Conservation (phyloP, 345 rosid genomes). For the Microcos paniculata region DNA sequence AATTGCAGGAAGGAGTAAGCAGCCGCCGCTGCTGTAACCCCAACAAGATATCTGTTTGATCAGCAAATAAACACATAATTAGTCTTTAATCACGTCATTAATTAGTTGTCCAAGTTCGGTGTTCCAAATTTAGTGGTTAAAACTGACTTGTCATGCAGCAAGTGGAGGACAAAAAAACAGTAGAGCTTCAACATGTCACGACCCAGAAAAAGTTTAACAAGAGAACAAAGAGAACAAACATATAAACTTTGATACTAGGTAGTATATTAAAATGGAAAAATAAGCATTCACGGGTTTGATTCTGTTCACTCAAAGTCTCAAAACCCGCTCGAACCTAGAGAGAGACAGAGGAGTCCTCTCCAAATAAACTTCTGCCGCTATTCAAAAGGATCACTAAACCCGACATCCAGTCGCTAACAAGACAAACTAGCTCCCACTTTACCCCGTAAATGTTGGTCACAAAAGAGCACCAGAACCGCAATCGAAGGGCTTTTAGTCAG, state of each 20-base stretch:
- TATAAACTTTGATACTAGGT: not conserved
- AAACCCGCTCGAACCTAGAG: constrained; percentile 18
- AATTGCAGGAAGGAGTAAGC: constrained; percentile 63
- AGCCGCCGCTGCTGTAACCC: constrained; percentile 53
- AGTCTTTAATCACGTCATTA: no score
- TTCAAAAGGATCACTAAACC: not conserved
- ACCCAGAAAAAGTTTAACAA: not conserved
- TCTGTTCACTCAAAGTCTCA: constrained; percentile 38
- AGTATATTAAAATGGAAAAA: not conserved
- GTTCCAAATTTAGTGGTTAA: no score
- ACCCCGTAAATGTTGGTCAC: not conserved
- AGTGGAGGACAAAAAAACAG: not conserved
- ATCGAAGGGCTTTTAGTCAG: not conserved
- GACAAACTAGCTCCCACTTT: not conserved
- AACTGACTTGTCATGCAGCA: not conserved
- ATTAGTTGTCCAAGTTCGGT: no score
- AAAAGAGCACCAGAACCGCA: not conserved
- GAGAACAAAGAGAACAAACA: not conserved
- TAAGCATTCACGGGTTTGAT: constrained; percentile 38
- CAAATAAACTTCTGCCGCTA: constrained; percentile 1
- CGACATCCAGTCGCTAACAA: not conserved
- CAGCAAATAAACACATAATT: constrained; percentile 10
- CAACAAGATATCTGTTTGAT: constrained; percentile 64
- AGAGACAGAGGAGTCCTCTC: not conserved
- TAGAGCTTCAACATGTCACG: constrained; percentile 7